A percentile compares a stretch with the other conserved stretches of the same genome.
These are phyloP conservation scores for Aleurites moluccanus DNA, from an alignment of 441 rosid genomes.

Conservation along the genomic window DNA sequence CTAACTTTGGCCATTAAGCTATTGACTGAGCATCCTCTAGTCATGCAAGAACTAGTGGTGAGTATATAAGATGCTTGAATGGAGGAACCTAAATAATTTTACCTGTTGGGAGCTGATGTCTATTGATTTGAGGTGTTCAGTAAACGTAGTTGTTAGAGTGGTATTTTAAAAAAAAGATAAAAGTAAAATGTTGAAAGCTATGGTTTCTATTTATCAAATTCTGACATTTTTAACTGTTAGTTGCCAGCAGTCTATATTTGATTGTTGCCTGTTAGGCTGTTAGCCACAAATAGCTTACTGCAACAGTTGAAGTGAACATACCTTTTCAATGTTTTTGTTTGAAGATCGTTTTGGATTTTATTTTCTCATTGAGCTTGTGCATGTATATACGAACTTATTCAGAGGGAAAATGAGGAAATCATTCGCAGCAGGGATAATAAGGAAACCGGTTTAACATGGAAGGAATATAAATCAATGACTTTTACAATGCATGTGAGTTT, in stretches of 20 bases:
- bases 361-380: neutral
- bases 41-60: constrained; percentile 18
- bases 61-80: neutral
- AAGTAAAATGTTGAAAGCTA: too few relatives aligned
- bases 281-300: too few relatives aligned
- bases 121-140: too few relatives aligned
- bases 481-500: constrained; percentile 32
- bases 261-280: constrained; percentile 4
- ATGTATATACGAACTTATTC: neutral
- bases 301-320: too few relatives aligned
- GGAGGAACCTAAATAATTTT: neutral
- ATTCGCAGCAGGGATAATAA: constrained; percentile 21
- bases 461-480: constrained; percentile 38
- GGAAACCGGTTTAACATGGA: constrained; percentile 27
- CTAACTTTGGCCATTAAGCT: constrained; percentile 24
- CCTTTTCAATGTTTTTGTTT: too few relatives aligned
- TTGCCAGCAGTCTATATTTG: too few relatives aligned
- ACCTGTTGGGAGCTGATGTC: too few relatives aligned
- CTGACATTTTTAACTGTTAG: too few relatives aligned
- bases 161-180: too few relatives aligned
- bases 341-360: neutral
- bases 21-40: constrained; percentile 14
- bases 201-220: too few relatives aligned
- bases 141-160: too few relatives aligned
- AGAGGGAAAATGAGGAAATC: constrained; percentile 35